These are phyloP conservation scores for Collybia mongolica DNA, from an alignment of 768 basidiomycete species.

Conservation along the genomic window DNA sequence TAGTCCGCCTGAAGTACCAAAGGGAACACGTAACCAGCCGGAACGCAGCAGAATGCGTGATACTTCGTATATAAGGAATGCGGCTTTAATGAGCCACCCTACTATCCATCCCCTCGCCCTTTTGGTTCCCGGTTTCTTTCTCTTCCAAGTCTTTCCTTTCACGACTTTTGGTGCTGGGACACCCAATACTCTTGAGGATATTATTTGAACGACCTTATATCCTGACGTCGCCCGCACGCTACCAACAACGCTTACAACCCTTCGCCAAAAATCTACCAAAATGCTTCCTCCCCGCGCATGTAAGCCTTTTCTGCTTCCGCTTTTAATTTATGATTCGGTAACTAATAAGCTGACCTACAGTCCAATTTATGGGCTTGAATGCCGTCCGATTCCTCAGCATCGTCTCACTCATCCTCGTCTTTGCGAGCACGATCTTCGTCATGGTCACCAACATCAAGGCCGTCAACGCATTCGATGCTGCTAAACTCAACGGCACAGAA, in stretches of 20 bases:
- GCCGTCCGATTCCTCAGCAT: slow-evolving; percentile 73
- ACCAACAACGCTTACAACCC: slow-evolving; percentile 7
- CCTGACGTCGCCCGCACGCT: slow-evolving; percentile 12
- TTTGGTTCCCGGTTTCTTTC: slow-evolving; percentile 13
- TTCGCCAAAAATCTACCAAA: slow-evolving; percentile 1
- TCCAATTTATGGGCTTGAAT: slow-evolving; percentile 74
- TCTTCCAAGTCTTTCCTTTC: slow-evolving; percentile 15
- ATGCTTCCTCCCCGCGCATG: slow-evolving; percentile 34
- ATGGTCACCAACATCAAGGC: slow-evolving; percentile 76
- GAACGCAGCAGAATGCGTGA: not conserved
- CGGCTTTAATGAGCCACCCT: not conserved
- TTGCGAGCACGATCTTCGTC: slow-evolving; percentile 71
- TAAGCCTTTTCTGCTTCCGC: slow-evolving; percentile 13
- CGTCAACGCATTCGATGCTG: slow-evolving; percentile 61
- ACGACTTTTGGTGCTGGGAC: slow-evolving; percentile 31
- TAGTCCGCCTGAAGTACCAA: slow-evolving; percentile 3
- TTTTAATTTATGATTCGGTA: not conserved
- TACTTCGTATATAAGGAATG: slow-evolving; percentile 8
- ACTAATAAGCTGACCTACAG: slow-evolving; percentile 17
- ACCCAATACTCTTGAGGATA: slow-evolving; percentile 15
- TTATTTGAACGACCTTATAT: slow-evolving; percentile 2
- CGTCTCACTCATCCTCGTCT: slow-evolving; percentile 76
- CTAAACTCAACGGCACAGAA: slow-evolving; percentile 31
- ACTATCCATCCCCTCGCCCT: slow-evolving; percentile 5
- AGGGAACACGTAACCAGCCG: slow-evolving; percentile 7